Evolutionary conservation across 192 early-diverging fungal genomes (phyloP).

Genomic region (Gonapodya sp.): DNA sequence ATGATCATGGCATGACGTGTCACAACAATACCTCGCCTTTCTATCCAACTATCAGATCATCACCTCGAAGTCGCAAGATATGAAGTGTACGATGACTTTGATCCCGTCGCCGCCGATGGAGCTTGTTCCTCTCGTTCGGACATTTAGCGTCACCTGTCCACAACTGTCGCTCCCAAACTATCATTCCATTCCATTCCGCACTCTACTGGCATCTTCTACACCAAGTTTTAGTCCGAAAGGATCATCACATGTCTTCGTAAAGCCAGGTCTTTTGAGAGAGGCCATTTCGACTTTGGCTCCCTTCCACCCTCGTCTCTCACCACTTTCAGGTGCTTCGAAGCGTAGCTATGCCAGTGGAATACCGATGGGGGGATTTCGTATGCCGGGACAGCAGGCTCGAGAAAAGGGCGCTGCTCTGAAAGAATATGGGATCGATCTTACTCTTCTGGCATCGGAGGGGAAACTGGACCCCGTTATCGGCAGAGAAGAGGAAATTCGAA

Average conservation of each 20-base stretch:
- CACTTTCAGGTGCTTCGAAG: background rate
- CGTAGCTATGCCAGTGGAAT: background rate
- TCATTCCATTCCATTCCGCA: background rate
- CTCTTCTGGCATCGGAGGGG: constrained; percentile 58
- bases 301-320: background rate
- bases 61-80: too few relatives aligned
- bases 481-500: constrained; percentile 64
- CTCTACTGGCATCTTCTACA: background rate
- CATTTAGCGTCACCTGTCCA: background rate
- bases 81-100: background rate
- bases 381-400: constrained; percentile 9
- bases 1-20: too few relatives aligned
- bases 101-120: background rate
- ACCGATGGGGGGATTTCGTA: background rate
- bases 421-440: constrained; percentile 61
- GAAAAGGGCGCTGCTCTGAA: constrained; percentile 30
- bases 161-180: background rate
- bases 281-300: background rate
- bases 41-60: too few relatives aligned
- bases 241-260: too few relatives aligned
- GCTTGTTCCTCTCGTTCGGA: background rate
- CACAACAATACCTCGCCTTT: too few relatives aligned
- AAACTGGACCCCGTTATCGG: constrained; percentile 78
- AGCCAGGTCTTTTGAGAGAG: too few relatives aligned
- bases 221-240: too few relatives aligned